Conservation (phyloP, 805 yeast genomes). For the Kuraishia molischiana region DNA sequence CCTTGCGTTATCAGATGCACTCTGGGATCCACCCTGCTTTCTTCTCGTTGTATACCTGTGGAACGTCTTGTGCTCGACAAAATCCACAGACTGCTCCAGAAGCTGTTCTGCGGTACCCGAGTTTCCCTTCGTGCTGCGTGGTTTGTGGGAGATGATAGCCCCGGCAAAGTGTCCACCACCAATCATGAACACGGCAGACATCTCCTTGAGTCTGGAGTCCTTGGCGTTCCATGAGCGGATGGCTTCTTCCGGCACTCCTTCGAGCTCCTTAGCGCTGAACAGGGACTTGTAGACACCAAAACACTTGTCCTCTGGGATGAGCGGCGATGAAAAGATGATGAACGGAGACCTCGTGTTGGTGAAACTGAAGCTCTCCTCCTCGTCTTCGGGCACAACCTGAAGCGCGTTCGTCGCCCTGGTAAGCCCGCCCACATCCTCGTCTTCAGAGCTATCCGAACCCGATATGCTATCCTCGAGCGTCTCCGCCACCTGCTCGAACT, state of each 20-base stretch:
- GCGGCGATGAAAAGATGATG: slow-evolving; percentile 42
- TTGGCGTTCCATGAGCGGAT: slow-evolving; percentile 27
- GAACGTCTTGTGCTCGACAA: slow-evolving; percentile 73
- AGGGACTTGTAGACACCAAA: slow-evolving; percentile 63
- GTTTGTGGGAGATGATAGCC: slow-evolving; percentile 74
- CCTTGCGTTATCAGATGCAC: slow-evolving; percentile 82
- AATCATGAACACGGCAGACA: slow-evolving; percentile 79
- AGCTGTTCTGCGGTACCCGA: slow-evolving; percentile 35
- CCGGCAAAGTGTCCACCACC: slow-evolving; percentile 99
- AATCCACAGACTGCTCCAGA: slow-evolving; percentile 53
- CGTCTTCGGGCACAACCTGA: slow-evolving; percentile 10
- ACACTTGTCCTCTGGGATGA: slow-evolving; percentile 34
- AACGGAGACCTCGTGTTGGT: slow-evolving; percentile 65
- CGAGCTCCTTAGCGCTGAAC: slow-evolving; percentile 31
- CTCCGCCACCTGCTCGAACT: slow-evolving; percentile 47
- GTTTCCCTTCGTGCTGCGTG: slow-evolving; percentile 46
- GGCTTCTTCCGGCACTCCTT: slow-evolving; percentile 36
- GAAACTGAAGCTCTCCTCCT: slow-evolving; percentile 33
- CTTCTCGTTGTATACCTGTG: slow-evolving; percentile 94
- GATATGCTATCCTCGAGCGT: slow-evolving; percentile 49
- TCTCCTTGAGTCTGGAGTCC: slow-evolving; percentile 10
- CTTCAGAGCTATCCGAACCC: slow-evolving; percentile 37
- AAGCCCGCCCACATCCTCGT: slow-evolving; percentile 9
- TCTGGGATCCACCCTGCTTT: slow-evolving; percentile 96
- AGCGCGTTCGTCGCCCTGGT: slow-evolving; percentile 1